These are phyloP conservation scores for Termitomyces sp. DNA, from an alignment of 768 basidiomycete species.

Conservation along the genomic window DNA sequence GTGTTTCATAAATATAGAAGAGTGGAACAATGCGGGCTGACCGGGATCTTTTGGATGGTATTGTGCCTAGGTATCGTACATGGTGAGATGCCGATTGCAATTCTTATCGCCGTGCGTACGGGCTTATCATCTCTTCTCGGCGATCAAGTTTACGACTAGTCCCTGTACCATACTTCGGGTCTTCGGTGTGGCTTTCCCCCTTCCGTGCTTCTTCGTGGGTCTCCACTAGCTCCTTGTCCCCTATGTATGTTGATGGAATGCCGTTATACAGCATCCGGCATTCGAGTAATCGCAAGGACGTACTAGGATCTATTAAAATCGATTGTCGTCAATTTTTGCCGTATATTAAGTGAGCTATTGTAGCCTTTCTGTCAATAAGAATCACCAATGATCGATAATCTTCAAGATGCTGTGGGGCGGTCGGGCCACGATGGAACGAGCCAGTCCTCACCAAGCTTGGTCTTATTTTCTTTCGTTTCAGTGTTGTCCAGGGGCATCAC, in stretches of 20 bases:
- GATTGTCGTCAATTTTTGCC: neutral
- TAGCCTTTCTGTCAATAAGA: conserved; percentile 9
- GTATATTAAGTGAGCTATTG: neutral
- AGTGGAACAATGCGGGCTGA: neutral
- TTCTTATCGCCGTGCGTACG: neutral
- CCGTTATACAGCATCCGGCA: neutral
- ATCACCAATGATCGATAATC: conserved; percentile 6
- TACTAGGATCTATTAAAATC: neutral
- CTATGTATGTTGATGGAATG: conserved; percentile 1
- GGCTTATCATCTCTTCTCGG: conserved; percentile 9
- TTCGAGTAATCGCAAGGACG: neutral
- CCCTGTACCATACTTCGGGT: neutral
- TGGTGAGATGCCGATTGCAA: conserved; percentile 27
- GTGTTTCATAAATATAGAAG: conserved; percentile 2
- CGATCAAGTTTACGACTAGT: conserved; percentile 20
- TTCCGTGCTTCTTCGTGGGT: conserved; percentile 1
- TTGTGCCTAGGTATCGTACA: conserved; percentile 40
- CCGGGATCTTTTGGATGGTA: neutral
- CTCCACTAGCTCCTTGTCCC: neutral
- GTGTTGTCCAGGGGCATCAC: conserved; percentile 8
- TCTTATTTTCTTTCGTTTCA: conserved; percentile 7
- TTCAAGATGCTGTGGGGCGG: neutral
- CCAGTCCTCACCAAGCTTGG: neutral
- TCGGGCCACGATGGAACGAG: conserved; percentile 3
- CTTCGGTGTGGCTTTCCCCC: neutral